Evolutionary conservation across 768 basidiomycete species (phyloP), one percentile per base, ranked within the genome.

Genomic region (Saitozyma podzolica): DNA sequence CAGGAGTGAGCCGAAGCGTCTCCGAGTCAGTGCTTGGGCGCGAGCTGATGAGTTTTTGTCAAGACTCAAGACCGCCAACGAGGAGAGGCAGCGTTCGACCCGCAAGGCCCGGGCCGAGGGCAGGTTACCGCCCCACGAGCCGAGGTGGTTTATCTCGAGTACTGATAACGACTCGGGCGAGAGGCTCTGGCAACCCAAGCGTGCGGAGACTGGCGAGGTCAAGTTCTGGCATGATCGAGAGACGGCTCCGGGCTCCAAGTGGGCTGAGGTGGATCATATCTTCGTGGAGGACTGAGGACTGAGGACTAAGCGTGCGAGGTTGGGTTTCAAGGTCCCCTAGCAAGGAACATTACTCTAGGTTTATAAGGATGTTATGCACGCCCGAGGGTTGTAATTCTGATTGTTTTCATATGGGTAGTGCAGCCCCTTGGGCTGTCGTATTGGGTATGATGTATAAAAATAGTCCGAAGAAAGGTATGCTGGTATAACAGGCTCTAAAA

Each of bases 81-180:
- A 97, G 75, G 92, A 93, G 67, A 85, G 83, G 72, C 93, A 97
- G 81, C 82, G 89, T 5, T 81, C 80, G 50, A 91, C 89, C 13
- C 81, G 94, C 61, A 84, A 83, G 58, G 84, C 85, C 41, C 80
- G 94, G 56, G 93, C 96, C 78, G 85, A 85, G 56, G 93, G 92
- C 9, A 77, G 83, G 70, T 58, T 86, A 45, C 83, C 86, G n/a
- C 82, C 85, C 0, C 92, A 97, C 80, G 80, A 81, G 56, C 88
- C 95, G 8, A 82, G 94, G 45, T 98, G 94, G 94, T 97, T 98
- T 77, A 81, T 78, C 7, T 86, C 89, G 0, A 84, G 87, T 76
- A 89, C 86, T 17, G 94, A 96, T 71, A 85, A 85, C 0, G 95
- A 98, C 79, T 93, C 91, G 1, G 89, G 89, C 1, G 93, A 95